phyloP scores from a whole-genome alignment of 768 basidiomycete genomes.

The Podaxis sp. region DNA sequence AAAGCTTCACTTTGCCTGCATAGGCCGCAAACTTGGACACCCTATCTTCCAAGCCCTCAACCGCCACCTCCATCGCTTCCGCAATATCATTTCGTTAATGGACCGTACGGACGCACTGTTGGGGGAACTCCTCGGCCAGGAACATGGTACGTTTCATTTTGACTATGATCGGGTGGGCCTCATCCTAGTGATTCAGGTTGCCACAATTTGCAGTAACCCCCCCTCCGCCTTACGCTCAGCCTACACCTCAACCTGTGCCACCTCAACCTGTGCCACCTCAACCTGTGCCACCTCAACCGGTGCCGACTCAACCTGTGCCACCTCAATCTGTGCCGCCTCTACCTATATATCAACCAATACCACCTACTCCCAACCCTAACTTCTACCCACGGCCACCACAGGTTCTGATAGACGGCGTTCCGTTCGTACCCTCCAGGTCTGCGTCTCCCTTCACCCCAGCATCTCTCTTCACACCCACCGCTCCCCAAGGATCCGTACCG shows the following conservation, averaged over 20 bases:
- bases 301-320: no score
- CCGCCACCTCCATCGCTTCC: not conserved
- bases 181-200: not conserved
- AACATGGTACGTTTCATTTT: not conserved
- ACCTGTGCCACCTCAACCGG: no score
- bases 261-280: no score
- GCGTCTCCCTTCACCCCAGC: not conserved
- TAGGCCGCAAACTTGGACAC: not conserved
- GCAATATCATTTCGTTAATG: not conserved
- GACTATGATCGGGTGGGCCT: not conserved
- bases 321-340: no score
- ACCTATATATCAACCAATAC: no score
- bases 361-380: no score
- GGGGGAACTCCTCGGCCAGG: not conserved
- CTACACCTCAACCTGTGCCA: no score
- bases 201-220: not conserved
- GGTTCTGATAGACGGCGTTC: not conserved
- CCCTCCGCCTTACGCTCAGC: no score
- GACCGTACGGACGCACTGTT: not conserved
- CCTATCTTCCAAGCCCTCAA: not conserved
- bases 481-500: not conserved
- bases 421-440: not conserved
- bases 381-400: not conserved
- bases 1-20: not conserved
- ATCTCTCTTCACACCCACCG: not conserved